These are phyloP conservation scores for Chlorella sp. DNA, from an alignment of 139 green algal genomes.

Conservation along the genomic window DNA sequence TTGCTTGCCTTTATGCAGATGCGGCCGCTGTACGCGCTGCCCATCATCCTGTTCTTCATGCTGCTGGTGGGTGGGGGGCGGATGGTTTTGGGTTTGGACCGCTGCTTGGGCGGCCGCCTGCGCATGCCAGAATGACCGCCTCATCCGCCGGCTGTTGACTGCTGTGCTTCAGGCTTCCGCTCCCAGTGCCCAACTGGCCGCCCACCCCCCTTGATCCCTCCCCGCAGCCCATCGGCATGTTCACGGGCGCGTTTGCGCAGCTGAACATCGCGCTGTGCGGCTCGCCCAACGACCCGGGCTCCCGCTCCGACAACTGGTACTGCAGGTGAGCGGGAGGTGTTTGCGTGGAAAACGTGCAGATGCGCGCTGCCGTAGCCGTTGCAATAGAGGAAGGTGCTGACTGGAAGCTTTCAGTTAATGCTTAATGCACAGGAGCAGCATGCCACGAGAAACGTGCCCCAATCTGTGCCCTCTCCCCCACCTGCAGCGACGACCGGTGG, in stretches of 20 bases:
- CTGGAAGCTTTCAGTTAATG: too few species aligned
- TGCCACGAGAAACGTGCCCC: not conserved
- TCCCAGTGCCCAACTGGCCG: too few species aligned
- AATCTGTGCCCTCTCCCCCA: not conserved
- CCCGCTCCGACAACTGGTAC: conserved; percentile 60
- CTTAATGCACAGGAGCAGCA: too few species aligned
- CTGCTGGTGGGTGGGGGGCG: conserved; percentile 46
- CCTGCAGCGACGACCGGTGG: conserved; percentile 17
- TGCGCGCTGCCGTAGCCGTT: too few species aligned
- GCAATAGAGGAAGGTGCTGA: too few species aligned
- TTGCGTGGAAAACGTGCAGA: too few species aligned
- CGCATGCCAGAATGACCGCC: too few species aligned
- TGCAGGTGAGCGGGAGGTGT: conserved; percentile 37
- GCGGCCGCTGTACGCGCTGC: conserved; percentile 59
- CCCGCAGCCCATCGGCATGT: conserved; percentile 29
- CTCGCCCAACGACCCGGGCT: conserved; percentile 11
- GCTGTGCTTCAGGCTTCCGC: too few species aligned
- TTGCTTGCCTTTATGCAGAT: not conserved
- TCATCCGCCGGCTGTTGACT: too few species aligned
- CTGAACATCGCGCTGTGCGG: conserved; percentile 56
- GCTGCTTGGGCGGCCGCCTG: too few species aligned
- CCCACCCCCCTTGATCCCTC: not conserved
- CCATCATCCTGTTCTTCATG: conserved; percentile 55
- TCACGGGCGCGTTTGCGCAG: conserved; percentile 51
- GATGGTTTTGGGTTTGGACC: too few species aligned